Evolutionary conservation across 1,139 yeast species (phyloP), one percentile per base, ranked within the genome.

Genomic region (Yamadazyma atmosphaerica): DNA sequence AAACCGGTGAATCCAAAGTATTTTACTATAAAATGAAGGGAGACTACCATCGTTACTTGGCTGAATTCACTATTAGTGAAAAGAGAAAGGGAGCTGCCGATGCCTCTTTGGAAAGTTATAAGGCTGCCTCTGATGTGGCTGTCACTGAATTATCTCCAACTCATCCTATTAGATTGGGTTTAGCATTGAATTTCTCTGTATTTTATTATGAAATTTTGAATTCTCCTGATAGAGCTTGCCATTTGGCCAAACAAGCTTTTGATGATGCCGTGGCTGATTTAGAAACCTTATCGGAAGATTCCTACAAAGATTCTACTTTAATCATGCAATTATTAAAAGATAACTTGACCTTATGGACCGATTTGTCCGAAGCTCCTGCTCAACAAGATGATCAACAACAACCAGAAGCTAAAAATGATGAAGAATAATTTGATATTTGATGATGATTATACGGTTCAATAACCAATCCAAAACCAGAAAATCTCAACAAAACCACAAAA

Each of bases 21-120:
- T 92, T 92, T 72, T 92, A 92, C 79, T 89, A 87, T 76, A 92
- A 92, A 82, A 92, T 92, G 98, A 90, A 92, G 79, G 98, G 98
- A 74, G 98, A 92, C 69, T 92, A 92, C 79, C 96, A 90, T 78
- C 95, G 98, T 74, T 92, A 92, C 71, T 80, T 92, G 72, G 98
- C 98, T 49, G 98, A 92, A 74, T 92, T 92, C 61, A 94, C 97
- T 48, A 77, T 81, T 53, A 81, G 88, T 52, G 96, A 88, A 55
- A 86, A 86, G 73, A 86, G 97, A 64, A 87, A 88, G 65, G 89
- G 79, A 51, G 95, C 96, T 48, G 95, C 98, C 40, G 92, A 86
- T 58, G 78, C 85, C 54, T 90, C 98, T 34, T 81, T 89, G 63
- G 95, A 88, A 65, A 94, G 97, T 50, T 92, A 92, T 78, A 86